Base-by-base conservation (phyloP, 2,329 filamentous ascomycete species). In the Trichoderma sp. region DNA sequence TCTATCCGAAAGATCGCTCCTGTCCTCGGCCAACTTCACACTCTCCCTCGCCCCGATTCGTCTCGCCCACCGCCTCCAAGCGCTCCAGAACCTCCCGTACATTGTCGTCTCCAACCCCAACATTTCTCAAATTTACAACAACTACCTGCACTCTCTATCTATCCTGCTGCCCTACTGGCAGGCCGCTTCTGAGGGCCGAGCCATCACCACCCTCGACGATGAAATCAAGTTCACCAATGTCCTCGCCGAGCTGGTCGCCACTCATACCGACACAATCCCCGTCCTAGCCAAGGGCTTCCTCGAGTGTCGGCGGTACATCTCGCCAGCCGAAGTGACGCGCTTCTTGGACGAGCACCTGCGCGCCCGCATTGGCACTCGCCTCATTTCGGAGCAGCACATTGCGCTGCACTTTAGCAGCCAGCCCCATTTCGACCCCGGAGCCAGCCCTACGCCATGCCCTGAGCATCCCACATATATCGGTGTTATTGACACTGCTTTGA, bases 71-170 rank as follows among this genome's bases (percentile, higher is more conserved):
- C 93, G 96, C 68, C 97, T 99, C 72, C 92, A 97, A 79, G 93
- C 94, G 54, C 85, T 99, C 21, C 91, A 94, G 72, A 97, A 97
- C 77, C 88, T 99, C 10, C 96, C 96, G 0, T 99, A 95, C 80
- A 98, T 99, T 72, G 95, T 99, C 67, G 96, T 99, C 30, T 94
- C 95, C n/a, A 98, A 99, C 78, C 93, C 94, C 1, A 93, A 97
- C 78, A 94, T 99, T 74, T 92, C 91, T 30, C 90, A 91, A 75
- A 99, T 99, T 72, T 97, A 98, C 84, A 90, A 92, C 80, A 98
- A 97, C 81, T 99, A 99, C 79, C 85, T 97, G 55, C 94, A 97
- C 80, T 97, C 94, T 2, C 84, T 99, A 24, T 95, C 92, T 2
- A 97, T 94, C 0, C 85, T 99, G 18, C 87, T 98, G 4, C 94